A percentile compares a stretch with the other conserved stretches of the same genome.
Conservation (phyloP, 2,329 filamentous ascomycete species). For the Aspergillus neoniger region DNA sequence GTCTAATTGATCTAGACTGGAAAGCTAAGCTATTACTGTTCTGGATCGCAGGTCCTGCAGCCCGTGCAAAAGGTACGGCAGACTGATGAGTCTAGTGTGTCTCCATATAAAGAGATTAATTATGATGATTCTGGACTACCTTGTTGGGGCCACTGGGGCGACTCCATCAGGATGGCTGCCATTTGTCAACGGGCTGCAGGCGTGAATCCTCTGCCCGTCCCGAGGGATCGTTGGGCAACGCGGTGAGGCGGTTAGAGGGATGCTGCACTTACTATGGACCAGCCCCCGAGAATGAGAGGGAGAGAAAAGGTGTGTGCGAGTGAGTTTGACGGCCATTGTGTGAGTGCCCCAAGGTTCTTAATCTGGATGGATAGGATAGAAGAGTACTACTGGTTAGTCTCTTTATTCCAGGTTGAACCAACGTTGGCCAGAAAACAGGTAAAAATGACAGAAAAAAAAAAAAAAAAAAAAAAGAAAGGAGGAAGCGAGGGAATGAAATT, state of each 20-base stretch:
- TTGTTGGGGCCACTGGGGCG: background rate
- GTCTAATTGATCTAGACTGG: background rate
- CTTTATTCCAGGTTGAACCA: background rate
- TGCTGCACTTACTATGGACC: slow-evolving; percentile 5
- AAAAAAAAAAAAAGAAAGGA: background rate
- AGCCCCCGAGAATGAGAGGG: slow-evolving; percentile 7
- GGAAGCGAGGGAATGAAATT: too few species aligned
- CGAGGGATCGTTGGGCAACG: slow-evolving; percentile 22
- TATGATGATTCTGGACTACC: too few species aligned
- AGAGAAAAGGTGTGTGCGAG: background rate
- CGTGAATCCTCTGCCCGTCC: slow-evolving; percentile 4
- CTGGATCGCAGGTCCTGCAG: slow-evolving; percentile 3
- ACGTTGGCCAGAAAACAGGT: background rate
- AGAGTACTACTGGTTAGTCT: background rate
- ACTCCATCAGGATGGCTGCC: slow-evolving; percentile 18
- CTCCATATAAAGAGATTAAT: background rate
- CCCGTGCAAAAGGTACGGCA: slow-evolving; percentile 4
- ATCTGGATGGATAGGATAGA: background rate
- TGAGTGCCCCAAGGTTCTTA: background rate
- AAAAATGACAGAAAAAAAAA: background rate
- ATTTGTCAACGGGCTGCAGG: slow-evolving; percentile 16
- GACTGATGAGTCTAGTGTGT: background rate
- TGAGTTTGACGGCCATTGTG: background rate
- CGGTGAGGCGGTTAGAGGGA: slow-evolving; percentile 23
- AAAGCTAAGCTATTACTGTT: background rate